Conservation (phyloP, 371 early-diverging fungal genomes). For the Circinella minor region DNA sequence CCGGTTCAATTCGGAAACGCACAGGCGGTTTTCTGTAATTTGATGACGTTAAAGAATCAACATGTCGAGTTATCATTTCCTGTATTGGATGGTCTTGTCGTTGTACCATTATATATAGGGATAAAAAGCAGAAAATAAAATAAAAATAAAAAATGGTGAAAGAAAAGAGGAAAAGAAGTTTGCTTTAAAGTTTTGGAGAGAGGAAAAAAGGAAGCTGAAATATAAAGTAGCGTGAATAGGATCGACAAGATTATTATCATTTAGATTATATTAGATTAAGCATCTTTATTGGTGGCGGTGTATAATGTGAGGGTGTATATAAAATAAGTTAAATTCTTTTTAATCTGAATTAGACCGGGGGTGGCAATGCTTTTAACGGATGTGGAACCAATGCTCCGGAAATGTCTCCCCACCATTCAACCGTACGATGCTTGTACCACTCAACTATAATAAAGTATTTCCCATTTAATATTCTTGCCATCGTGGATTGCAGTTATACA, state of each 20-base stretch:
- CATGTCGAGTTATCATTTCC: constrained; percentile 6
- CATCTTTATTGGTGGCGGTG: constrained; percentile 14
- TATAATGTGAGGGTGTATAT: not conserved
- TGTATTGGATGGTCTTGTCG: not conserved
- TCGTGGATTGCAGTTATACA: too few relatives aligned
- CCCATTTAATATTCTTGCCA: too few relatives aligned
- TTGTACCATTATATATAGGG: not conserved
- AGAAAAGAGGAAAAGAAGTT: not conserved
- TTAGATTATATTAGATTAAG: not conserved
- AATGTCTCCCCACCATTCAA: constrained; percentile 70
- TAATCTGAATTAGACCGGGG: constrained; percentile 7
- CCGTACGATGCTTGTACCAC: constrained; percentile 64
- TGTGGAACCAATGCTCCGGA: constrained; percentile 56
- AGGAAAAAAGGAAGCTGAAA: not conserved
- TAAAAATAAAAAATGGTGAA: not conserved
- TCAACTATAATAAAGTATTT: constrained; percentile 42
- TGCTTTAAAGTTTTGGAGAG: not conserved
- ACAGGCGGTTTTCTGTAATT: constrained; percentile 19
- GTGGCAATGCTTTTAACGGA: constrained; percentile 56
- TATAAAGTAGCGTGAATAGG: not conserved
- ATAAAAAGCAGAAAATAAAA: not conserved
- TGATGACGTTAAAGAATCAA: constrained; percentile 13
- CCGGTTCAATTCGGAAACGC: constrained; percentile 20
- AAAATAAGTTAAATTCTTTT: too few relatives aligned
- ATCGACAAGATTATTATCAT: constrained; percentile 4